Conservation (phyloP, 176 grass and related monocot species). For the Dactylis glomerata region DNA sequence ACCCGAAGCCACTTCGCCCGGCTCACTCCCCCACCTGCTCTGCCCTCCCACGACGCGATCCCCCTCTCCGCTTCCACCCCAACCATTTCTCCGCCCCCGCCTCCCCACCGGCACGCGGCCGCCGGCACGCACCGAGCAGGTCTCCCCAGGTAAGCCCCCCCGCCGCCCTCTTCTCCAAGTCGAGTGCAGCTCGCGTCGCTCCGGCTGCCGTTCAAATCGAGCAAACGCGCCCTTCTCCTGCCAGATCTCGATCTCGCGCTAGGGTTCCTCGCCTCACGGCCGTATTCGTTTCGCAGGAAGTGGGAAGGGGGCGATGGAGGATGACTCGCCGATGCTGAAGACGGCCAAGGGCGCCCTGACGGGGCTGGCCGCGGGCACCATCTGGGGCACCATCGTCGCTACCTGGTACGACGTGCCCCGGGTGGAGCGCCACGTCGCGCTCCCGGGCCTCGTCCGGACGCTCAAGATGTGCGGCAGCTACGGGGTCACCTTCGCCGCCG, state of each 20-base stretch:
- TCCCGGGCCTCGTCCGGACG: slow-evolving; percentile 84
- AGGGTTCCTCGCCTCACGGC: slow-evolving; percentile 6
- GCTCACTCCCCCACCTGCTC: not conserved
- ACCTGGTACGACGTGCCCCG: slow-evolving; percentile 98
- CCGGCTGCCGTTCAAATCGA: not conserved
- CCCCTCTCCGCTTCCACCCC: slow-evolving; percentile 6
- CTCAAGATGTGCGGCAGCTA: slow-evolving; percentile 94
- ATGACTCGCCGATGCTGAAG: slow-evolving; percentile 66
- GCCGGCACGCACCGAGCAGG: slow-evolving; percentile 26
- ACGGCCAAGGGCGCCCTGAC: slow-evolving; percentile 73
- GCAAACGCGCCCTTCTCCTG: not conserved
- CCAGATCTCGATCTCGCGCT: slow-evolving; percentile 41
- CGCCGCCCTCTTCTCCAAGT: not conserved
- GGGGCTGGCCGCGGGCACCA: slow-evolving; percentile 67
- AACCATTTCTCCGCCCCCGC: slow-evolving; percentile 16
- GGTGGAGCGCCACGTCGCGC: slow-evolving; percentile 88
- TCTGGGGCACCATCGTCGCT: slow-evolving; percentile 90
- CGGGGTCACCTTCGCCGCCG: slow-evolving; percentile 79
- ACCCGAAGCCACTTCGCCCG: not conserved
- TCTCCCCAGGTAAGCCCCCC: slow-evolving; percentile 9
- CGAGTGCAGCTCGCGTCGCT: not conserved
- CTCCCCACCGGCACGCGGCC: slow-evolving; percentile 3
- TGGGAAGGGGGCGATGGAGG: slow-evolving; percentile 45
- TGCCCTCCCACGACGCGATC: slow-evolving; percentile 27
- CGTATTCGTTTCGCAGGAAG: not conserved